Base-by-base conservation (phyloP, 176 grass and related monocot species). In the Elymus sibiricus region DNA sequence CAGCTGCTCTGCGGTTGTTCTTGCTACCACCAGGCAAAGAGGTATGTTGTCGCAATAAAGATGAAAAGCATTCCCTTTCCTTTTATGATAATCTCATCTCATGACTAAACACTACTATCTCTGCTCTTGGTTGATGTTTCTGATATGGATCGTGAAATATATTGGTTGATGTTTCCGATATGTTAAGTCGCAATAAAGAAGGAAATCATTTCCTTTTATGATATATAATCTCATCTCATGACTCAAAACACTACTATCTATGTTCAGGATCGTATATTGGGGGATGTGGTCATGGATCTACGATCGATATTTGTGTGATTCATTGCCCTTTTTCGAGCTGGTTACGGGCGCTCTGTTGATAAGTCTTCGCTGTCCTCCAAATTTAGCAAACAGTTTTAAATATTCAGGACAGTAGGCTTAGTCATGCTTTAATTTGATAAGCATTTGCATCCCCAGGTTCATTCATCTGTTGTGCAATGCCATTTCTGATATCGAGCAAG, bases 21-120 rank as follows among this genome's bases (percentile, higher is more conserved):
- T 81, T 76, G 26, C 28, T 85, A 35, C 59, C 10, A 35, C 59
- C 10, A 16, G 35, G 67, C 56, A 76, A 80, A 80, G 76, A 75
- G 32, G 24, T 27, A 80, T 1, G 17, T 46, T 44, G 64, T 67
- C 64, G 4, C 14, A 49, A 25, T 47, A 29, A 31, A 76, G 43
- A 44, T 9, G n/a, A 27, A 26, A 14, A 17, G 4, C 5, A 34
- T 25, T 39, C 7, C 42, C 35, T 70, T 38, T 16, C 38, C 43
- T 68, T 81, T 40, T 15, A 31, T 61, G 34, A 12, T 70, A 21
- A 31, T 46, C 62, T 83, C 44, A 47, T 70, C 4, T 59, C 0
- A 1, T 59, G 58, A 64, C 71, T 66, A 24, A 5, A 35, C 27
- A 66, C 60, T 68, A 68, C 11, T 35, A 46, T 62, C 14, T 64